Evolutionary conservation across 108 stramenopile genomes (phyloP), one percentile per base, ranked within the genome.

Genomic region (Epithemia pelagica): DNA sequence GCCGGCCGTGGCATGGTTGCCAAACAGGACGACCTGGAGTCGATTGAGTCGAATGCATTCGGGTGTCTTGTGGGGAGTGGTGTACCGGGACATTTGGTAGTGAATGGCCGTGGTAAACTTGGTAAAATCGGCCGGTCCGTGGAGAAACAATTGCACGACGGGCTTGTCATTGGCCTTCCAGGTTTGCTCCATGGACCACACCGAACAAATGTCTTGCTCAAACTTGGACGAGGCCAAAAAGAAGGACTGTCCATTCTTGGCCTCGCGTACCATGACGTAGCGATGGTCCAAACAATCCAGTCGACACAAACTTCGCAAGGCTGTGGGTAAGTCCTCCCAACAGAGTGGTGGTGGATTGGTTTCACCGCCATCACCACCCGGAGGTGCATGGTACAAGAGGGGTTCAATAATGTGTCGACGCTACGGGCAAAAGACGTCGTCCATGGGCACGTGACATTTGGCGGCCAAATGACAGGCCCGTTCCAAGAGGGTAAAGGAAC

Each of bases 391-490:
- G 56, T 57, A 57, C 56, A 57, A 57, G 21, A 57, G 22, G 7
- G 56, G 56, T 18, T 57, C 56, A 19, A 57, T 19, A 57, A 57
- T 46, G 37, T 46, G 37, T 10, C 37, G 37, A 5, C 37, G 10
- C 2, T 63, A 22, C 23, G 30, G 22, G 20, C 62, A 63, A 21
- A 37, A 63, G 20, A 63, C 31, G 1, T 63, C 62, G 31, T 63
- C 62, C 62, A 63, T 63, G 32, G 62, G 32, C 18, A 63, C 20
- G 1, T 33, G 22, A 7, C 30, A 31, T 37, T 63, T 63, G 32
- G 32, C 32, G 37, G 62, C 62, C 22, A 63, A 32, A 3, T 21
- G 32, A 63, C 62, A 25, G 22, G 32, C 62, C 21, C 62, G 62
- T 1, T 26, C 20, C 33, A 63, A 20, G 5, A 63, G 62, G 8